Percentiles rank a stretch among this genome's conserved stretches.
Evolutionary conservation across 345 rosid genomes (phyloP).

Genomic region (Murraya koenigii): DNA sequence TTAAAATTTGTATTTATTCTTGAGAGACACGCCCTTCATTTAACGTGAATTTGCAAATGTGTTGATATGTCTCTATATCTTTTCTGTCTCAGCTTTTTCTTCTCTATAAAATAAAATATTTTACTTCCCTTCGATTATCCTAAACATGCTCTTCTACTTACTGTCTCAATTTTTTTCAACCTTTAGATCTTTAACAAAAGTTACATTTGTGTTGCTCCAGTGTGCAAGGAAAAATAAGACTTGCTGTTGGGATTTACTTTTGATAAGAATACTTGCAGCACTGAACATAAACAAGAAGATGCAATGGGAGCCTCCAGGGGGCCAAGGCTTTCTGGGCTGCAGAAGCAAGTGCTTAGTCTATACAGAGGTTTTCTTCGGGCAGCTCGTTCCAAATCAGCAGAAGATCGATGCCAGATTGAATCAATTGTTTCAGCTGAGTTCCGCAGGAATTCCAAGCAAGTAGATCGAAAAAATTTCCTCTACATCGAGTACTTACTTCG

Average conservation of each 20-base stretch:
- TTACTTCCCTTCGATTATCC: neutral
- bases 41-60: neutral
- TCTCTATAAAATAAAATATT: neutral
- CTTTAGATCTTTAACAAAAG: neutral
- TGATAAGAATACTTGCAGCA: neutral
- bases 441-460: conserved; percentile 52
- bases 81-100: neutral
- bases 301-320: conserved; percentile 32
- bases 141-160: neutral
- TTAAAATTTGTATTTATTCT: neutral
- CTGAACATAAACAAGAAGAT: conserved; percentile 7
- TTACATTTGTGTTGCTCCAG: neutral
- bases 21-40: neutral
- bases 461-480: conserved; percentile 77
- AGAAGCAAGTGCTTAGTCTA: conserved; percentile 77
- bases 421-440: conserved; percentile 63
- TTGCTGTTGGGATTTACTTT: neutral
- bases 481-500: conserved; percentile 78
- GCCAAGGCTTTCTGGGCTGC: conserved; percentile 72
- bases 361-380: conserved; percentile 86
- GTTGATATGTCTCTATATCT: neutral
- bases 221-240: neutral
- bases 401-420: conserved; percentile 60
- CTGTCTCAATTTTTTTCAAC: neutral
- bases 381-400: conserved; percentile 56